Evolutionary conservation across 1,284 basidiomycete genomes (phyloP).

Genomic region (Pseudozyma sp.): DNA sequence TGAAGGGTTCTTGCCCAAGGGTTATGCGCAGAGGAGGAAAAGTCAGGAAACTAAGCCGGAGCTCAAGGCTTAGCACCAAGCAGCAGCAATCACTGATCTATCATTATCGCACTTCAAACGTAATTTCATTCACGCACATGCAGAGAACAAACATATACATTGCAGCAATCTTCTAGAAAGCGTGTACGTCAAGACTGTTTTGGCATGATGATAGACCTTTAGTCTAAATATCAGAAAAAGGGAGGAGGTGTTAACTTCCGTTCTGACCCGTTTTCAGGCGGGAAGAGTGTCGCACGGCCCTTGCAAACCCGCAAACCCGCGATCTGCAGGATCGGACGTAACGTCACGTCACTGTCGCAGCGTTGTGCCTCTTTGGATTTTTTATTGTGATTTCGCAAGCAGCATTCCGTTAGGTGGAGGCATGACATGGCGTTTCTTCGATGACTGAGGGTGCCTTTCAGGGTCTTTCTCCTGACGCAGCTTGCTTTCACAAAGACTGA

Average conservation of each 20-base stretch:
- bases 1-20: constrained; percentile 64
- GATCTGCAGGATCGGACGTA: neutral
- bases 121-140: too few relatives aligned
- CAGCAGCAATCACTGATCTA: neutral
- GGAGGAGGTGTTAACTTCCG: too few relatives aligned
- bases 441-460: neutral
- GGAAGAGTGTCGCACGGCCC: too few relatives aligned
- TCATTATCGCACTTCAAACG: neutral
- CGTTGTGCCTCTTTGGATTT: too few relatives aligned
- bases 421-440: neutral
- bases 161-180: too few relatives aligned
- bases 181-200: too few relatives aligned
- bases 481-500: too few relatives aligned
- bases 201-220: too few relatives aligned
- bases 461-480: neutral
- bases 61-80: constrained; percentile 17
- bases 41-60: constrained; percentile 46
- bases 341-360: constrained; percentile 2
- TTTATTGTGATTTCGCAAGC: neutral
- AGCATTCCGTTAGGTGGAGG: neutral
- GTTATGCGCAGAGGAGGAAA: constrained; percentile 53
- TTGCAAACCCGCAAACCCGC: too few relatives aligned
- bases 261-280: too few relatives aligned
- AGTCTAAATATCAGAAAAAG: too few relatives aligned
- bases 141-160: too few relatives aligned